Percentiles rank a stretch among this genome's conserved stretches.
phyloP scores from a whole-genome alignment of 2,329 filamentous ascomycete species.

The Penicillium sp. region DNA sequence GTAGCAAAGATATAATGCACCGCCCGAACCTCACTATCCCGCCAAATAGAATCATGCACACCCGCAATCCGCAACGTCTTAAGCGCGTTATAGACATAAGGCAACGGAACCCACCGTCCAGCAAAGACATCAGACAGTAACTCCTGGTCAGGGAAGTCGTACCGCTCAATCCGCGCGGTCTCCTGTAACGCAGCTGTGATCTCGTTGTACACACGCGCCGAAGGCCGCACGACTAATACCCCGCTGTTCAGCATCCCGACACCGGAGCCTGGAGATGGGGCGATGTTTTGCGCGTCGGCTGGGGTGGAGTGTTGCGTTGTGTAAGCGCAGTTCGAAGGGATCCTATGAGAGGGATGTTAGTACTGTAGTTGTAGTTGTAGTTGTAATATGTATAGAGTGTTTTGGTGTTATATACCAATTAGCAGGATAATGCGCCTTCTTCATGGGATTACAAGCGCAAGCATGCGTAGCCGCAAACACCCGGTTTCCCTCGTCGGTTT shows the following conservation, averaged over 20 bases:
- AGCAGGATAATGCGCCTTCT: conserved; percentile 70
- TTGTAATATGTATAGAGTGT: too few species aligned
- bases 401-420: conserved; percentile 53
- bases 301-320: conserved; percentile 7
- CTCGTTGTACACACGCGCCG: conserved; percentile 46
- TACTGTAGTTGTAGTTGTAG: too few species aligned
- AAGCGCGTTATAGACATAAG: conserved; percentile 62
- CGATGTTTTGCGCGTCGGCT: conserved; percentile 23
- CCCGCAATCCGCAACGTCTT: conserved; percentile 53
- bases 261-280: conserved; percentile 48
- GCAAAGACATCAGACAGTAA: conserved; percentile 55
- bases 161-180: conserved; percentile 43
- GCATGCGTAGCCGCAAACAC: conserved; percentile 78
- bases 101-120: conserved; percentile 56
- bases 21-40: conserved; percentile 8
- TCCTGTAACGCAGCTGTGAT: conserved; percentile 47
- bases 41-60: conserved; percentile 15
- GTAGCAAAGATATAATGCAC: conserved; percentile 19
- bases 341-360: conserved; percentile 32
- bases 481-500: conserved; percentile 45
- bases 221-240: conserved; percentile 55
- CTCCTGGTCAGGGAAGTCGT: conserved; percentile 58
- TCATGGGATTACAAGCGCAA: conserved; percentile 78
- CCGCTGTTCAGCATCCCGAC: conserved; percentile 57
- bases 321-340: conserved; percentile 9